Evolutionary conservation across 148 eudicot species (phyloP).

Genomic region (Talinum fruticosum): DNA sequence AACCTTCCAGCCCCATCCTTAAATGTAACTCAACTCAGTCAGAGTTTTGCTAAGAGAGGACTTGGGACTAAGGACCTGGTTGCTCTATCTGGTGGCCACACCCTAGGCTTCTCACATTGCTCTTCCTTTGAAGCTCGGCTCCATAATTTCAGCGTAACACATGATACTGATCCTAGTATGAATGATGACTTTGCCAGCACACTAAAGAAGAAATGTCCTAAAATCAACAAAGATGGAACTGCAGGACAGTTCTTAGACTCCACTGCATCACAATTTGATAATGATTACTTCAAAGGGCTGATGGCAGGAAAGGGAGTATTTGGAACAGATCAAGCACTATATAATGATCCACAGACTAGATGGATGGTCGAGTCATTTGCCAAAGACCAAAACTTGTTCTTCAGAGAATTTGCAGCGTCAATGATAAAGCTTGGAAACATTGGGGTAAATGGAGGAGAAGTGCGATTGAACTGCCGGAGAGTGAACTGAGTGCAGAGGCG

Average conservation of each 20-base stretch:
- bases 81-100: constrained; percentile 64
- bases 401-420: constrained; percentile 51
- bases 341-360: constrained; percentile 44
- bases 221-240: constrained; percentile 32
- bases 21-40: constrained; percentile 44
- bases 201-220: constrained; percentile 48
- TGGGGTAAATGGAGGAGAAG: constrained; percentile 48
- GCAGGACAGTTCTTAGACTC: constrained; percentile 64
- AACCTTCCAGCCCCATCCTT: constrained; percentile 46
- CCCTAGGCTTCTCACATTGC: constrained; percentile 66
- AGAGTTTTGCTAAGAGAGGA: constrained; percentile 41
- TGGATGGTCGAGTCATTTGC: constrained; percentile 52
- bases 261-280: constrained; percentile 51
- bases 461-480: constrained; percentile 43
- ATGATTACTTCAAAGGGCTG: constrained; percentile 41
- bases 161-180: constrained; percentile 51
- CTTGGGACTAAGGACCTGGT: constrained; percentile 47
- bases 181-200: constrained; percentile 30
- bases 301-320: constrained; percentile 50
- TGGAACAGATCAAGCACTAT: constrained; percentile 47
- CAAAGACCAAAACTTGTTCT: constrained; percentile 47
- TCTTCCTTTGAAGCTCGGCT: constrained; percentile 52
- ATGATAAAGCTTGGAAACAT: constrained; percentile 59
- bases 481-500: constrained; percentile 30
- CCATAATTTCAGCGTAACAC: constrained; percentile 42